Evolutionary conservation across 345 rosid species (phyloP), one percentile per base, ranked within the genome.

Genomic region (Eucalyptus sp.): DNA sequence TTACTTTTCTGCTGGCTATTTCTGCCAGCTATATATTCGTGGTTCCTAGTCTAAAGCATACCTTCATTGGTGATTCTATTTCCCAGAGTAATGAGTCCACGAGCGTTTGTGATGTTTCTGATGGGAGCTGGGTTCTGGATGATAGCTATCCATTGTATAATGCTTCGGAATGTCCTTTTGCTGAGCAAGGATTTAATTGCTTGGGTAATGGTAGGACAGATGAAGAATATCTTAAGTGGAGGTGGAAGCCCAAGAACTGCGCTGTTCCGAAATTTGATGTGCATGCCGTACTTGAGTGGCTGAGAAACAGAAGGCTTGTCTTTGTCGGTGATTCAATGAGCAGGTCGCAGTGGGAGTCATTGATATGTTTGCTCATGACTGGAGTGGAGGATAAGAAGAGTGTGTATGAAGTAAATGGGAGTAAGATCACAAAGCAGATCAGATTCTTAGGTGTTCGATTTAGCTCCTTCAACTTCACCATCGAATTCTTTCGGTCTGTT

Each of bases 321-420:
- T 97, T 96, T 89, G 96, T 97, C 52, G 99, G 99, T 15, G 99
- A 97, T 91, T 97, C 98, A 3, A 95, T 96, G 97, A 94, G 97
- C 90, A 95, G 99, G 88, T 95, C 97, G 5, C 99, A 96, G 80
- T 96, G 98, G 99, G 99, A 97, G 91, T 97, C 99, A 13, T 90
- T 96, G 86, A 93, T 97, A 90, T 97, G 99, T 90, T 94, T 97
- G 91, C 95, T 97, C 46, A 95, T 96, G 96, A 94, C 96, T 5
- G 97, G 98, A 17, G 91, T 96, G 86, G 96, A 95, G 87, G 98
- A 96, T 90, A 96, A 94, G 96, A 91, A 84, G 66, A 95, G 95
- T 91, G 98, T 96, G 88, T 96, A 96, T 91, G 98, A 97, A 93
- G 94, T 96, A 50, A 96, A 96, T 88, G 94, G 95, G 60, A 96